These are phyloP conservation scores for Beta corolliflora DNA, from an alignment of 179 eudicot species.

Conservation along the genomic window DNA sequence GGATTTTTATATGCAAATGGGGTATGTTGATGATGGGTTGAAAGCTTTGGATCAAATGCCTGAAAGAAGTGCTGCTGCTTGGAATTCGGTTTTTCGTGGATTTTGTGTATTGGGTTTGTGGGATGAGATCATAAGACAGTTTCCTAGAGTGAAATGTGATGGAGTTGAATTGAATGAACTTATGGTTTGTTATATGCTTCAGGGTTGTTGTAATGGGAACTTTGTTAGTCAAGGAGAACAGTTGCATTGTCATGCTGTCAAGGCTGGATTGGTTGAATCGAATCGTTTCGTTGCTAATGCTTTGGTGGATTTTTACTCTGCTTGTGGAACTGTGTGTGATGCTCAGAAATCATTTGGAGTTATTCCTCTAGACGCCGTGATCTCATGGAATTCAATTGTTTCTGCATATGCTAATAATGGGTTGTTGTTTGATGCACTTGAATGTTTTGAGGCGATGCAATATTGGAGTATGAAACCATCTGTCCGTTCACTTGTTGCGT, in stretches of 20 bases:
- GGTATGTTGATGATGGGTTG: conserved; percentile 49
- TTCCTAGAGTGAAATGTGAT: conserved; percentile 41
- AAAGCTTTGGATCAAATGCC: conserved; percentile 49
- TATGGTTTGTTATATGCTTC: conserved; percentile 63
- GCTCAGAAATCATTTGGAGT: conserved; percentile 51
- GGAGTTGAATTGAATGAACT: conserved; percentile 62
- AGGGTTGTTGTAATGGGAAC: conserved; percentile 52
- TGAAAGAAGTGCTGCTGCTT: conserved; percentile 52
- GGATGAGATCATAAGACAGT: conserved; percentile 42
- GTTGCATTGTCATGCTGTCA: conserved; percentile 58
- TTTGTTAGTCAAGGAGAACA: conserved; percentile 55
- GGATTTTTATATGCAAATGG: conserved; percentile 63
- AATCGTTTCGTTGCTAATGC: conserved; percentile 63
- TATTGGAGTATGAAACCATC: conserved; percentile 61
- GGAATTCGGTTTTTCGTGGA: conserved; percentile 73
- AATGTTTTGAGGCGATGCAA: conserved; percentile 48
- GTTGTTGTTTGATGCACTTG: conserved; percentile 44
- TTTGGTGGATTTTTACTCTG: conserved; percentile 70
- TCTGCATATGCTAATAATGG: conserved; percentile 50
- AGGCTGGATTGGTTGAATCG: conserved; percentile 48
- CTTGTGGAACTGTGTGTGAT: conserved; percentile 57
- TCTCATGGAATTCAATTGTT: conserved; percentile 78
- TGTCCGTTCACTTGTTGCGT: conserved; percentile 53
- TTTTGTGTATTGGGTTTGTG: conserved; percentile 55
- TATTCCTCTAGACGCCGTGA: conserved; percentile 54